Conservation (phyloP, 2,329 filamentous ascomycete genomes). For the Paraphaeosphaeria minitans region DNA sequence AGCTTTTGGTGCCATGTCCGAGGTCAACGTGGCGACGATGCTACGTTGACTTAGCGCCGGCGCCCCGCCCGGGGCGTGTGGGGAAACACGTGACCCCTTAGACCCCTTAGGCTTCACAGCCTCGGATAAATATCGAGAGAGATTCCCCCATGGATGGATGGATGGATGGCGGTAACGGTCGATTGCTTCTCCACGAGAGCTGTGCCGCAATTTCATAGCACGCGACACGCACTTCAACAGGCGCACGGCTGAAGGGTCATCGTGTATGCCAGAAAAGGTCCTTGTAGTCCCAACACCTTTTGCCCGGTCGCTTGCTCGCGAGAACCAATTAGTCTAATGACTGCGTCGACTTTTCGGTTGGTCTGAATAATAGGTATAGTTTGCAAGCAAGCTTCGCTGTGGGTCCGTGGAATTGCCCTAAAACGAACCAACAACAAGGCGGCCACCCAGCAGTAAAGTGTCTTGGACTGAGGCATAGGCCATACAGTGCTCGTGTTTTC, state of each 20-base stretch:
- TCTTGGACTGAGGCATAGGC: neutral
- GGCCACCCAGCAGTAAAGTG: too few relatives aligned
- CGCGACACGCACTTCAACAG: constrained; percentile 2
- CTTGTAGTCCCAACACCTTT: constrained; percentile 7
- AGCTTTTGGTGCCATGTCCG: neutral
- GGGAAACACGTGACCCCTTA: neutral
- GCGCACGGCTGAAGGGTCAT: neutral
- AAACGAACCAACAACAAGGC: neutral
- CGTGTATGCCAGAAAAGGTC: neutral
- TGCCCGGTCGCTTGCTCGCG: neutral
- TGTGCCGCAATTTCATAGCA: neutral
- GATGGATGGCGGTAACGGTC: too few relatives aligned
- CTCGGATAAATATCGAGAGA: neutral
- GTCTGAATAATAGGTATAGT: neutral
- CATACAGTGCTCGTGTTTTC: neutral
- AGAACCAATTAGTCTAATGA: neutral
- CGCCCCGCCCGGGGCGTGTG: neutral
- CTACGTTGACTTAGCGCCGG: neutral
- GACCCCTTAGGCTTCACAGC: neutral
- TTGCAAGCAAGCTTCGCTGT: neutral
- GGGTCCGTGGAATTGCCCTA: neutral
- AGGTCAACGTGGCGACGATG: neutral
- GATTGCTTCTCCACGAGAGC: neutral
- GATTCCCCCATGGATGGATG: neutral
- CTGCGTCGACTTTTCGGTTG: neutral